These are phyloP conservation scores for Francoa sonchifolia DNA, from an alignment of 441 rosid species.

Conservation along the genomic window DNA sequence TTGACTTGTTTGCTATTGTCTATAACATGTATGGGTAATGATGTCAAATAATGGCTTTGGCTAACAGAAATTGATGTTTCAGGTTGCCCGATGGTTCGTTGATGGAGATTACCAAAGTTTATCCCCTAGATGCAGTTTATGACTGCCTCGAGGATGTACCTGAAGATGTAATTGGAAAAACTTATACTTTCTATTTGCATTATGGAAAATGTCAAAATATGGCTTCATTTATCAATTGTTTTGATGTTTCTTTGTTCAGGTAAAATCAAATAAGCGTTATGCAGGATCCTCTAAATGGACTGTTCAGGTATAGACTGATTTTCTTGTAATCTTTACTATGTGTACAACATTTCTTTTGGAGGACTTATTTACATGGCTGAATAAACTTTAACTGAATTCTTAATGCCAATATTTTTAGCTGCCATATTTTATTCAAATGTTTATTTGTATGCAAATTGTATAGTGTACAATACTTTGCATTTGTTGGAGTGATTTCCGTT, in stretches of 20 bases:
- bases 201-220: background rate
- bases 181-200: background rate
- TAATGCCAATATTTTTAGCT: no score
- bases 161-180: constrained; percentile 57
- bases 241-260: constrained; percentile 29
- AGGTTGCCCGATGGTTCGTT: constrained; percentile 87
- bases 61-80: constrained; percentile 16
- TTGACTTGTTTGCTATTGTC: constrained; percentile 9
- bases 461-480: no score
- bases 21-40: background rate
- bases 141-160: constrained; percentile 78
- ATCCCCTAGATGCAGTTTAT: constrained; percentile 85
- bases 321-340: background rate
- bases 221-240: background rate
- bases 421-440: no score
- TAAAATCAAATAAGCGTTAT: constrained; percentile 74
- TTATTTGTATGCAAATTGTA: no score
- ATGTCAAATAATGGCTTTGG: constrained; percentile 8
- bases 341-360: background rate
- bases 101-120: constrained; percentile 84
- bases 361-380: constrained; percentile 5
- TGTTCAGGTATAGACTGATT: constrained; percentile 44
- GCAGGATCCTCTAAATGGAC: constrained; percentile 86
- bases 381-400: constrained; percentile 14
- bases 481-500: no score